Evolutionary conservation across 2,329 filamentous ascomycete species (phyloP).

Genomic region (Nemania abortiva): DNA sequence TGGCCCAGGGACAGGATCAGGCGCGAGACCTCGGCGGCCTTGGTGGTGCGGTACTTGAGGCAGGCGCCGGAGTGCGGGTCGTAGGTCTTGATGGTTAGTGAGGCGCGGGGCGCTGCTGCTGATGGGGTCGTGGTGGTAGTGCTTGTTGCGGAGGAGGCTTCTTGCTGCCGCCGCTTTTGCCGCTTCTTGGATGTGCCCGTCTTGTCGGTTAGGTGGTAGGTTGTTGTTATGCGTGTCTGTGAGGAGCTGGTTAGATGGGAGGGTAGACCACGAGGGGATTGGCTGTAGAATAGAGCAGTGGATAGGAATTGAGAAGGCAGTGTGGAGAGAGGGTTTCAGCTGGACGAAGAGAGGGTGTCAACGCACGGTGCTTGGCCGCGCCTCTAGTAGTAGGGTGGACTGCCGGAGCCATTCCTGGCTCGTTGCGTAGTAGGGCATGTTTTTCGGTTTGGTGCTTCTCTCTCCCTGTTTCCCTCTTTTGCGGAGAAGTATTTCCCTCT

Average conservation of each 20-base stretch:
- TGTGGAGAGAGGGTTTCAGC: slow-evolving; percentile 11
- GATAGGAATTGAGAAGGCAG: neutral
- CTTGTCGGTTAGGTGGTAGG: slow-evolving; percentile 77
- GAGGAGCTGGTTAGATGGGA: neutral
- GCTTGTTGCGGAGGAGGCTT: slow-evolving; percentile 47
- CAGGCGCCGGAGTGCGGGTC: slow-evolving; percentile 84
- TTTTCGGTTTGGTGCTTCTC: slow-evolving; percentile 41
- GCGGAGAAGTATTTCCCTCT: neutral
- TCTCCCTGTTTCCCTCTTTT: too few relatives aligned
- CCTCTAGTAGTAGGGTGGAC: slow-evolving; percentile 85
- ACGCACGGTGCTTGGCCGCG: slow-evolving; percentile 84
- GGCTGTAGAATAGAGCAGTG: too few relatives aligned
- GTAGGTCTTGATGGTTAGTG: slow-evolving; percentile 88
- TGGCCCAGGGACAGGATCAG: slow-evolving; percentile 82
- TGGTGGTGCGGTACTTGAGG: slow-evolving; percentile 91
- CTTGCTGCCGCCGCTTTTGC: slow-evolving; percentile 33
- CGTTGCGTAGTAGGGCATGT: slow-evolving; percentile 83
- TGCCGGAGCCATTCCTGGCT: slow-evolving; percentile 93
- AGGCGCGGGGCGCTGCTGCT: slow-evolving; percentile 65
- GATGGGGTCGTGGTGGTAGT: slow-evolving; percentile 38
- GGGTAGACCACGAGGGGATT: too few relatives aligned
- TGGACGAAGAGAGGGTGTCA: slow-evolving; percentile 8
- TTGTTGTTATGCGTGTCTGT: slow-evolving; percentile 91
- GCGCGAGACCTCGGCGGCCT: slow-evolving; percentile 88
- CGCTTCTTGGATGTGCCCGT: slow-evolving; percentile 52